Evolutionary conservation across 2,329 filamentous ascomycete genomes (phyloP).

Genomic region (Alternaria atra): DNA sequence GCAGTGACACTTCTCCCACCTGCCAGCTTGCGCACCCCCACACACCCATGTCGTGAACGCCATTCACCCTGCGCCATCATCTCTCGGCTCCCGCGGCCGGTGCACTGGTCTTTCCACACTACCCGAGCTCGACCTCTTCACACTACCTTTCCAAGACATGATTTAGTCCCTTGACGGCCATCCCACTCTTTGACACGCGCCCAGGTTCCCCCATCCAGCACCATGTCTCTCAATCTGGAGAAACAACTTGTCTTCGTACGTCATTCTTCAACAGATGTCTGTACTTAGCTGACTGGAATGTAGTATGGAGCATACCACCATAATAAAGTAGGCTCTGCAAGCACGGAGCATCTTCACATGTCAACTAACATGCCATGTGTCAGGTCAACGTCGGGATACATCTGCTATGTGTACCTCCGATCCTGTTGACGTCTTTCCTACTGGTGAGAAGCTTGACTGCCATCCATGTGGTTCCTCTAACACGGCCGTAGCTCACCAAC

Average conservation of each 20-base stretch:
- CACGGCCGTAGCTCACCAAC: constrained; percentile 62
- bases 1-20: constrained; percentile 23
- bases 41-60: constrained; percentile 38
- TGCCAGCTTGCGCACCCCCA: constrained; percentile 34
- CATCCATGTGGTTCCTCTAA: constrained; percentile 16
- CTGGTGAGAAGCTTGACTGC: constrained; percentile 64
- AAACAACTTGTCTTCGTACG: constrained; percentile 84
- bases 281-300: constrained; percentile 22
- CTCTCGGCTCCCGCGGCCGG: constrained; percentile 27
- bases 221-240: constrained; percentile 75
- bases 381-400: constrained; percentile 81
- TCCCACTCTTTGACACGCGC: constrained; percentile 35
- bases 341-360: constrained; percentile 21
- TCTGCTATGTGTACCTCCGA: constrained; percentile 79
- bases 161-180: constrained; percentile 28
- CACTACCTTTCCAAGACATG: constrained; percentile 38
- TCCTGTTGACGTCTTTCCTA: constrained; percentile 75
- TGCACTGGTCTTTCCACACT: constrained; percentile 15
- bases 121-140: constrained; percentile 4
- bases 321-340: constrained; percentile 64
- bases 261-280: constrained; percentile 25
- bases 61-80: constrained; percentile 31
- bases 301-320: constrained; percentile 88
- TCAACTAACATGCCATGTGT: constrained; percentile 33
- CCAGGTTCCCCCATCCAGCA: constrained; percentile 42